Evolutionary conservation across 2,329 filamentous ascomycete genomes (phyloP).

Genomic region (Hirsutella thompsonii): DNA sequence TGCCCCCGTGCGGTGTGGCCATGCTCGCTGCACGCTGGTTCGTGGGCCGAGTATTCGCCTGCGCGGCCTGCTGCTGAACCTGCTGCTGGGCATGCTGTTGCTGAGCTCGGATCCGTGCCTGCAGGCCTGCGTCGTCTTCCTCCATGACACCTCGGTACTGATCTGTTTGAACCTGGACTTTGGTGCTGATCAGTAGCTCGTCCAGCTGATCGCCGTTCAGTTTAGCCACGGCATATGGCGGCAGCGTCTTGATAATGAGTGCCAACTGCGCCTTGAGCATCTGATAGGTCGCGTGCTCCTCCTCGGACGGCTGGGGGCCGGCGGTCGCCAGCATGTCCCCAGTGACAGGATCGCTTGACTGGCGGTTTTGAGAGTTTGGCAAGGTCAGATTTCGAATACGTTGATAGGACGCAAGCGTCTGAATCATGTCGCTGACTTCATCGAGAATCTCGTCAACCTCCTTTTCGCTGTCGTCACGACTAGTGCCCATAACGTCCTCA

Average conservation of each 20-base stretch:
- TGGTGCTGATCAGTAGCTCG: constrained; percentile 70
- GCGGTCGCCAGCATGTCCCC: constrained; percentile 57
- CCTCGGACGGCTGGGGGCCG: constrained; percentile 52
- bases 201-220: constrained; percentile 77
- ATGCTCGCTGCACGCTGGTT: constrained; percentile 24
- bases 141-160: constrained; percentile 73
- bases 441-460: constrained; percentile 57
- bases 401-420: constrained; percentile 67
- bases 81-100: constrained; percentile 13
- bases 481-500: constrained; percentile 36
- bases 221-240: constrained; percentile 76
- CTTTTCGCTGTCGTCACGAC: constrained; percentile 48
- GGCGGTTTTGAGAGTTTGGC: constrained; percentile 48
- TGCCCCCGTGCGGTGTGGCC: constrained; percentile 26
- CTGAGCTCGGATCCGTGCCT: constrained; percentile 32
- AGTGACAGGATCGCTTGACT: constrained; percentile 47
- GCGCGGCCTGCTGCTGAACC: constrained; percentile 13
- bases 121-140: constrained; percentile 57
- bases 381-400: constrained; percentile 63
- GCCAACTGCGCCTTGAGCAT: constrained; percentile 63
- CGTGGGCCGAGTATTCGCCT: constrained; percentile 21
- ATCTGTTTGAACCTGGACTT: constrained; percentile 58
- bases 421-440: constrained; percentile 63
- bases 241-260: constrained; percentile 60
- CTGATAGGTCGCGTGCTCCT: constrained; percentile 51